Evolutionary conservation across 2,329 filamentous ascomycete species (phyloP).

Genomic region (Claviceps africana): DNA sequence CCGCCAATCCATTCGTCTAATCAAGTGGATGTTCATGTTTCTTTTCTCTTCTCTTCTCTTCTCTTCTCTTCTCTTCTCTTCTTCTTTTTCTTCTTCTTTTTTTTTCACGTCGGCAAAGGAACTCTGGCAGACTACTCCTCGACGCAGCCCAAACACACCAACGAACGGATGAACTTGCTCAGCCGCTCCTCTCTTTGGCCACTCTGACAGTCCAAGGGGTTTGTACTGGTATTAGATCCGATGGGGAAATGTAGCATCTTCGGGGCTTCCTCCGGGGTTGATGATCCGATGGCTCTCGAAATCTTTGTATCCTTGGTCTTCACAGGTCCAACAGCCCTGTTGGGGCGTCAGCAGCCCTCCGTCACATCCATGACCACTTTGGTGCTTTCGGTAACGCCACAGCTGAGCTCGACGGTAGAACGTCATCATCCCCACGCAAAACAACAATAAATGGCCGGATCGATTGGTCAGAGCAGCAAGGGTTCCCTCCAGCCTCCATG

Average conservation of each 20-base stretch:
- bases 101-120: no score
- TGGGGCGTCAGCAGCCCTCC: background rate
- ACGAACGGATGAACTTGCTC: background rate
- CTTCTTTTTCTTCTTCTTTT: no score
- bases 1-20: background rate
- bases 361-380: no score
- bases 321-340: background rate
- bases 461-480: slow-evolving; percentile 1
- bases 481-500: background rate
- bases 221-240: background rate
- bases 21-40: background rate
- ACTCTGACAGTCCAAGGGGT: background rate
- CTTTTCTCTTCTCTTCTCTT: no score
- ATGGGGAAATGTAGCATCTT: background rate
- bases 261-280: background rate
- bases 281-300: background rate
- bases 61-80: no score
- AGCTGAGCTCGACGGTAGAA: background rate
- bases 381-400: background rate
- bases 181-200: background rate
- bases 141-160: background rate
- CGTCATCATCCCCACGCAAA: background rate
- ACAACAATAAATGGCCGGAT: background rate
- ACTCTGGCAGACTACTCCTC: background rate
- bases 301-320: background rate